Base-by-base conservation (phyloP, 345 rosid species). In the Euphorbia pulcherrima region DNA sequence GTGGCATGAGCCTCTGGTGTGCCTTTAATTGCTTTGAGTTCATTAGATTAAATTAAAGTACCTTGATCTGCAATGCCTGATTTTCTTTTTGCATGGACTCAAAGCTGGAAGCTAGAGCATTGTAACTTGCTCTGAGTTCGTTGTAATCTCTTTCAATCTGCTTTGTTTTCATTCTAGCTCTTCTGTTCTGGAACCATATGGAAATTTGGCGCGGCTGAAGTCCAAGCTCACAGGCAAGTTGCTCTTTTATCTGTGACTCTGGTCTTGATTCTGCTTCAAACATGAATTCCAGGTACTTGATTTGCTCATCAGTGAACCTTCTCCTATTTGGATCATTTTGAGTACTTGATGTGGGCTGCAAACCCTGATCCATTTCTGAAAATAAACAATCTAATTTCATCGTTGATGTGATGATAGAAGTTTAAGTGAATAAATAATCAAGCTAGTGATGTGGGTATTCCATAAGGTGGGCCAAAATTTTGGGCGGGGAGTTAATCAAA, bases 181-280 rank as follows among this genome's bases (percentile, higher is more conserved):
- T 64, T 20, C 79, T 72, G 60, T 76, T 83, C 69, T 83, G 86
- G 35, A 83, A 80, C 82, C 86, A 83, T 63, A 78, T 76, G 24
- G 81, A 82, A 33, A 83, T 74, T 67, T 83, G 84, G 1, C 81
- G 79, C 54, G 84, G 82, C 53, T 75, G 60, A 0, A 83, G 74
- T 4, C 84, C 86, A 0, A 83, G 71, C 41, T 75, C 81, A 26
- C 62, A 67, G 11, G 84, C 82, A 26, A 83, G 69, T 40, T 74
- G 79, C 37, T 65, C 64, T 51, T 50, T 66, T 1, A 66, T 50
- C 46, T 27, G 61, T 1, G 62, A 28, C 56, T 71, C 68, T 7
- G 74, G 74, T 41, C 68, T 71, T 41, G 74, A 71, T 62, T 63
- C 33, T 60, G 68, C 24, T 67, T 71, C 63, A 21, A 71, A 71